A percentile compares a stretch with the other conserved stretches of the same genome.
Evolutionary conservation across 768 basidiomycete genomes (phyloP).

Genomic region (Cyclocybe cylindracea): DNA sequence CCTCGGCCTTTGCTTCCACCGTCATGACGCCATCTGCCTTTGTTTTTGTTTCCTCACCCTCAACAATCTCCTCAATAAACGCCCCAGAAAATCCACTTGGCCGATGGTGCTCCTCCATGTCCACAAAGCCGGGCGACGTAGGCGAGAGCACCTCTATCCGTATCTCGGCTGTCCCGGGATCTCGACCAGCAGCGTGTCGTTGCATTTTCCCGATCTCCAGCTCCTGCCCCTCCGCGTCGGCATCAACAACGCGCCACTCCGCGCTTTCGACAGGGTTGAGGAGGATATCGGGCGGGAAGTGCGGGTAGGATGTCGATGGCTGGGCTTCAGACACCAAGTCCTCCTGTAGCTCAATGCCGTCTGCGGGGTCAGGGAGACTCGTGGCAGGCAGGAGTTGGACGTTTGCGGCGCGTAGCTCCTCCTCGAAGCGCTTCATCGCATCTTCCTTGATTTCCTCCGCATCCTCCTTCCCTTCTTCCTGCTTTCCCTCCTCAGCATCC

Average conservation of each 20-base stretch:
- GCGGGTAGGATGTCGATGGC: too few species aligned
- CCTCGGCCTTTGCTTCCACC: too few species aligned
- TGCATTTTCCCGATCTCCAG: constrained; percentile 27
- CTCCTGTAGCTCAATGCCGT: too few species aligned
- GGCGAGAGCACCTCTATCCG: constrained; percentile 14
- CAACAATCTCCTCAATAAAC: too few species aligned
- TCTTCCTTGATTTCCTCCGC: neutral
- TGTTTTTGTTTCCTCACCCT: neutral
- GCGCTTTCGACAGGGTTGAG: neutral
- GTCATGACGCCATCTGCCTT: neutral
- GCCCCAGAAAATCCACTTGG: neutral
- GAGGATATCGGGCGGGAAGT: too few species aligned
- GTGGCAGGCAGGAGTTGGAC: constrained; percentile 23
- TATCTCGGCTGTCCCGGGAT: neutral
- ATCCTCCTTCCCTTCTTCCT: neutral
- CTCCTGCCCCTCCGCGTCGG: neutral
- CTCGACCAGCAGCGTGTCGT: constrained; percentile 17
- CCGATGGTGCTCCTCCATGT: neutral
- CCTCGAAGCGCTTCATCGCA: constrained; percentile 18
- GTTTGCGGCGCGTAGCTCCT: constrained; percentile 35
- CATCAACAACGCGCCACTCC: neutral
- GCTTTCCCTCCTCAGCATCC: neutral
- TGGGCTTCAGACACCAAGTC: constrained; percentile 2
- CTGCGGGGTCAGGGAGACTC: too few species aligned
- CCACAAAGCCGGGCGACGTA: constrained; percentile 35